These are phyloP conservation scores for Colletotrichum kahawae DNA, from an alignment of 2,329 filamentous ascomycete species.

Conservation along the genomic window DNA sequence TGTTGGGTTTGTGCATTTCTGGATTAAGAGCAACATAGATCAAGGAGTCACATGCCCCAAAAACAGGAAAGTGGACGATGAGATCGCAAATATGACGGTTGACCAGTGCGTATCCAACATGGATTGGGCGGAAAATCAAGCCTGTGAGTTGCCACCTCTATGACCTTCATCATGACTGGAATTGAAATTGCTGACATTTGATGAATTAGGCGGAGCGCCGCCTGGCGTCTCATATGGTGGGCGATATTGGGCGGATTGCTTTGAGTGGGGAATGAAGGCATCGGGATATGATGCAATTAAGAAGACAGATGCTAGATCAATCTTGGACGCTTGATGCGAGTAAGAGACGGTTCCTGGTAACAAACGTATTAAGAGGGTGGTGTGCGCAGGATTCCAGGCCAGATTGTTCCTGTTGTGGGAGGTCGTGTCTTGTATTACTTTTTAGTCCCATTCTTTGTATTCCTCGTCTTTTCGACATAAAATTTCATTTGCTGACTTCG, in stretches of 20 bases:
- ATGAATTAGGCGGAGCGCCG: not conserved
- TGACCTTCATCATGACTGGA: not conserved
- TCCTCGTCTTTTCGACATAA: not conserved
- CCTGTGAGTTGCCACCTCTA: not conserved
- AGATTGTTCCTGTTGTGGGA: not conserved
- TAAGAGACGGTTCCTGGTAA: not conserved
- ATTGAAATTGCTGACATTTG: not conserved
- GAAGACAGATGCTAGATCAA: not conserved
- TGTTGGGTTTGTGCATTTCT: slow-evolving; percentile 5
- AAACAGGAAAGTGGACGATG: not conserved
- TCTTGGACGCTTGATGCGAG: not conserved
- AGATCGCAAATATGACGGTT: not conserved
- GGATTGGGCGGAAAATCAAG: not conserved
- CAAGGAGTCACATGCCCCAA: not conserved
- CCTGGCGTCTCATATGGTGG: not conserved
- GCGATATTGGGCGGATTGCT: slow-evolving; percentile 4
- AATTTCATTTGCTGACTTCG: not conserved
- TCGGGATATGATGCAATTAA: slow-evolving; percentile 3
- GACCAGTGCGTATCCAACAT: not conserved
- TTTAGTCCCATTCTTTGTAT: not conserved
- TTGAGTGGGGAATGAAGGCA: slow-evolving; percentile 17
- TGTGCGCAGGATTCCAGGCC: not conserved
- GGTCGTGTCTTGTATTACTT: not conserved
- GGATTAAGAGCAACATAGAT: not conserved
- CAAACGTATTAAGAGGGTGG: not conserved